These are phyloP conservation scores for Fusarium sp. DNA, from an alignment of 2,329 filamentous ascomycete species.

Conservation along the genomic window DNA sequence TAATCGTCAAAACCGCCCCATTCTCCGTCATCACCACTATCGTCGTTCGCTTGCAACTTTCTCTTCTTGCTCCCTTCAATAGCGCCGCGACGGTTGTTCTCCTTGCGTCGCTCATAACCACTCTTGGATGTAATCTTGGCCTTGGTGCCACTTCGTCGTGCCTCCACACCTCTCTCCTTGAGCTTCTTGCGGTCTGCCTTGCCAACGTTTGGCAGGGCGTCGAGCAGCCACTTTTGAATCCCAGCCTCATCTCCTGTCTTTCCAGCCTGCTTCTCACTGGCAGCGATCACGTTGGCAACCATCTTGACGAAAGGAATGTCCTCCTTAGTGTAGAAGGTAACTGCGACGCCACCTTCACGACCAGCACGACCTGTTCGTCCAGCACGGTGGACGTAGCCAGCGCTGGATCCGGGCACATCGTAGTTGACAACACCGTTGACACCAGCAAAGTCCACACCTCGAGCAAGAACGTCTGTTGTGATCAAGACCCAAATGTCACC, in stretches of 20 bases:
- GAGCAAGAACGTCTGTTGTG: slow-evolving; percentile 91
- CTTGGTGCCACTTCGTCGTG: slow-evolving; percentile 61
- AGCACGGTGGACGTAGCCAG: slow-evolving; percentile 91
- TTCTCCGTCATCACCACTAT: slow-evolving; percentile 50
- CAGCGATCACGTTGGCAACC: slow-evolving; percentile 91
- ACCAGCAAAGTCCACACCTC: slow-evolving; percentile 93
- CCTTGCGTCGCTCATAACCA: slow-evolving; percentile 76
- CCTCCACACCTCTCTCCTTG: slow-evolving; percentile 84
- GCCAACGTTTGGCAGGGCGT: slow-evolving; percentile 83
- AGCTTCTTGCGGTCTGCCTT: slow-evolving; percentile 88
- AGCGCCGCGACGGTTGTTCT: slow-evolving; percentile 74
- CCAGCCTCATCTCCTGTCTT: slow-evolving; percentile 65
- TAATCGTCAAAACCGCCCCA: slow-evolving; percentile 61
- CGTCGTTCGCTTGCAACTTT: slow-evolving; percentile 52
- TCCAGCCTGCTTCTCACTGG: slow-evolving; percentile 78
- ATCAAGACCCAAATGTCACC: slow-evolving; percentile 97
- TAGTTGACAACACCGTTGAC: slow-evolving; percentile 98
- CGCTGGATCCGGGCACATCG: slow-evolving; percentile 91
- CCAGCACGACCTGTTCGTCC: slow-evolving; percentile 92
- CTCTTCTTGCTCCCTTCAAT: slow-evolving; percentile 71
- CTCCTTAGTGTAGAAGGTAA: slow-evolving; percentile 96
- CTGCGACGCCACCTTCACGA: slow-evolving; percentile 85
- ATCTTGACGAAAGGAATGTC: slow-evolving; percentile 90
- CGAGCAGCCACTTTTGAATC: slow-evolving; percentile 87
- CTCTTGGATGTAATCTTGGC: slow-evolving; percentile 86